phyloP scores from a whole-genome alignment of 805 yeast genomes.

The Candida xiaguanensis region DNA sequence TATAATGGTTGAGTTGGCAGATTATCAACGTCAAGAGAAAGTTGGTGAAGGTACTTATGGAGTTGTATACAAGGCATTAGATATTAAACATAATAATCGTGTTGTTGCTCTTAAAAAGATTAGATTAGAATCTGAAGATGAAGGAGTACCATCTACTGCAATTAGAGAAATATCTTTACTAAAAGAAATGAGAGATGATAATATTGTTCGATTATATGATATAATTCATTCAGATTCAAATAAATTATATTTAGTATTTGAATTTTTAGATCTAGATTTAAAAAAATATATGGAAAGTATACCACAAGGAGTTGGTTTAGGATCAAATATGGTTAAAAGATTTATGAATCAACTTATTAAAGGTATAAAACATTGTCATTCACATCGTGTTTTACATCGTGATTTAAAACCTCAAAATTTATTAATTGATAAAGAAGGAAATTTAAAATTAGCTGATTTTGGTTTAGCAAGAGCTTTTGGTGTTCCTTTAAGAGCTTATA shows the following conservation, averaged over 20 bases:
- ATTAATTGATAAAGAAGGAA: constrained; percentile 92
- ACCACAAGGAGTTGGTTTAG: constrained; percentile 87
- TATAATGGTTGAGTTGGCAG: constrained; percentile 82
- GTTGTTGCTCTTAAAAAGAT: constrained; percentile 94
- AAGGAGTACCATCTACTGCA: constrained; percentile 98
- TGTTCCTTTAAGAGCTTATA: constrained; percentile 92
- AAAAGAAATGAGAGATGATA: constrained; percentile 90
- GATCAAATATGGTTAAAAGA: constrained; percentile 84
- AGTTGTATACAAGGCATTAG: constrained; percentile 94
- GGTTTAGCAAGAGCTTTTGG: constrained; percentile 98
- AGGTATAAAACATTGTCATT: constrained; percentile 91
- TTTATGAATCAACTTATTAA: constrained; percentile 89
- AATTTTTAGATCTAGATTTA: constrained; percentile 88
- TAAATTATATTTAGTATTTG: constrained; percentile 89
- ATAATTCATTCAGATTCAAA: constrained; percentile 94
- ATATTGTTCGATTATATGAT: constrained; percentile 86
- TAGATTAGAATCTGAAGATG: constrained; percentile 93
- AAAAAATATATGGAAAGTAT: constrained; percentile 96
- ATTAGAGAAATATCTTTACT: constrained; percentile 92
- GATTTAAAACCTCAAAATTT: constrained; percentile 96
- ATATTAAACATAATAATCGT: constrained; percentile 83
- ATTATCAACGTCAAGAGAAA: constrained; percentile 91
- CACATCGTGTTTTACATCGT: constrained; percentile 90
- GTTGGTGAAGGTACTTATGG: constrained; percentile 99
- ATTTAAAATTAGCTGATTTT: constrained; percentile 73